phyloP scores from a whole-genome alignment of 805 yeast species.

The Deakozyma indianensis region DNA sequence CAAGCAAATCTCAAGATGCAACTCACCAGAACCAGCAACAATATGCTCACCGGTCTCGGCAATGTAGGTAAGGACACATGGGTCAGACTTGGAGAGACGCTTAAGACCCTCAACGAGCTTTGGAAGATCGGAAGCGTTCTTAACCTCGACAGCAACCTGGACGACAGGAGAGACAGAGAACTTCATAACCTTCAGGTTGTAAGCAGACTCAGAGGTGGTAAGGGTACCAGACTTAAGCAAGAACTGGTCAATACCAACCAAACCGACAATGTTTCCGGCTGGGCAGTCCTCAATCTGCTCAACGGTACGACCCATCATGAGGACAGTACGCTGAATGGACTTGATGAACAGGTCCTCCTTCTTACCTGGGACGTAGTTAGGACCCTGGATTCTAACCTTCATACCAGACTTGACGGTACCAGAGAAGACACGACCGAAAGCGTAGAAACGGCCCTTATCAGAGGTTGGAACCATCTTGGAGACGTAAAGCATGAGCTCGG shows the following conservation, averaged over 20 bases:
- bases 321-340: slow-evolving; percentile 97
- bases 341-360: slow-evolving; percentile 94
- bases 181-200: slow-evolving; percentile 99
- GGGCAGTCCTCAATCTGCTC: slow-evolving; percentile 99
- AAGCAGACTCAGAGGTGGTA: slow-evolving; percentile 91
- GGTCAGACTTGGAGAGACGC: slow-evolving; percentile 99
- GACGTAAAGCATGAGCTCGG: slow-evolving; percentile 97
- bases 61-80: slow-evolving; percentile 86
- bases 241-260: slow-evolving; percentile 99
- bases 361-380: slow-evolving; percentile 97
- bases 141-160: slow-evolving; percentile 98
- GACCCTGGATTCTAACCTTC: slow-evolving; percentile 99
- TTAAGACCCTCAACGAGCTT: slow-evolving; percentile 99
- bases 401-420: slow-evolving; percentile 99
- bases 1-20: slow-evolving; percentile 97
- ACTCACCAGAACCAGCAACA: slow-evolving; percentile 99
- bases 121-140: slow-evolving; percentile 98
- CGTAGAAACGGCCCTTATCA: slow-evolving; percentile 99
- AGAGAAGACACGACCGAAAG: slow-evolving; percentile 99
- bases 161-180: slow-evolving; percentile 99
- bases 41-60: slow-evolving; percentile 97
- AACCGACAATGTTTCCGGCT: slow-evolving; percentile 99
- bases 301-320: slow-evolving; percentile 98
- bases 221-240: slow-evolving; percentile 98
- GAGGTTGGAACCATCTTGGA: slow-evolving; percentile 99